These are phyloP conservation scores for Ramalina intermedia DNA, from an alignment of 495 filamentous ascomycete species.

Conservation along the genomic window DNA sequence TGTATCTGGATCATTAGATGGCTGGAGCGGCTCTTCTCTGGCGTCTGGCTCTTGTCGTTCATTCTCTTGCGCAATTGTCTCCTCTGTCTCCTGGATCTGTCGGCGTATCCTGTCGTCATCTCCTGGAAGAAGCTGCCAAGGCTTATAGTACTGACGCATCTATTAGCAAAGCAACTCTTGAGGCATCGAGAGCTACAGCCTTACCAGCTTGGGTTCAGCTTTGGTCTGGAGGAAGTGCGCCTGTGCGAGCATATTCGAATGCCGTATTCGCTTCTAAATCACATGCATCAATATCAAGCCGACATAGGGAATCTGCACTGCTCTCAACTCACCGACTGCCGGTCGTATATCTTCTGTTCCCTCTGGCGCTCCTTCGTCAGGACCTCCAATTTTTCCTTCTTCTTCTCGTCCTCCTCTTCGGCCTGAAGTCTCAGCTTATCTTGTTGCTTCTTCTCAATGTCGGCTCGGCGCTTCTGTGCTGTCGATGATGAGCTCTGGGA, in stretches of 20 bases:
- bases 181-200: conserved; percentile 15
- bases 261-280: conserved; percentile 68
- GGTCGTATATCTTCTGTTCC: conserved; percentile 62
- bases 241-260: conserved; percentile 54
- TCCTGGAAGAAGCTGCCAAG: conserved; percentile 56
- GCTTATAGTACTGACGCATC: conserved; percentile 62
- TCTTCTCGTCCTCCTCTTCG: conserved; percentile 54
- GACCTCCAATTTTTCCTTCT: conserved; percentile 46
- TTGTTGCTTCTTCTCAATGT: conserved; percentile 83
- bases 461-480: conserved; percentile 63
- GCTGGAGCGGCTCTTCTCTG: neutral
- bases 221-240: conserved; percentile 65
- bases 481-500: conserved; percentile 56
- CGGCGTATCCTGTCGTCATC: conserved; percentile 47
- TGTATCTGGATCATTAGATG: conserved; percentile 8
- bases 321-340: conserved; percentile 48
- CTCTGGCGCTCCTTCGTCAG: conserved; percentile 42
- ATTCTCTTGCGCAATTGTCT: conserved; percentile 33
- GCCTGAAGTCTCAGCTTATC: conserved; percentile 65
- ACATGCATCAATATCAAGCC: neutral
- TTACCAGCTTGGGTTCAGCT: conserved; percentile 62
- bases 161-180: conserved; percentile 15
- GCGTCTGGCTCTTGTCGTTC: conserved; percentile 29
- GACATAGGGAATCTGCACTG: neutral
- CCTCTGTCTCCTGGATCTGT: conserved; percentile 44